Evolutionary conservation across 1,284 basidiomycete genomes (phyloP).

Genomic region (Ganoderma sinense): DNA sequence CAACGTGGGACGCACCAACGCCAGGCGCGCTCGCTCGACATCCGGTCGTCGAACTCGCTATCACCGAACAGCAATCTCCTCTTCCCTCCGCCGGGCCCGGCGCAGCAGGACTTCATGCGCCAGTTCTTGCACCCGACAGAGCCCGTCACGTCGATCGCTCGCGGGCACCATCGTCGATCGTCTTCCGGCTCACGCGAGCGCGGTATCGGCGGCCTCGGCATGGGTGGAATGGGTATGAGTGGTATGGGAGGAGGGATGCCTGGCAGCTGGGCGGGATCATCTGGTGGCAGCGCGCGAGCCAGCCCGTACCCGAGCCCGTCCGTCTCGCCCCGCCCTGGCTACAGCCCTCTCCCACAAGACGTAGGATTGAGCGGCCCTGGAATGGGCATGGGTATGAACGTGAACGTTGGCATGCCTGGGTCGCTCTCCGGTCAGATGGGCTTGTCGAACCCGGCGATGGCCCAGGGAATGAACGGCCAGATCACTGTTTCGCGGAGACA

Average conservation of each 20-base stretch:
- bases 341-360: conserved; percentile 41
- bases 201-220: conserved; percentile 25
- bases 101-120: conserved; percentile 52
- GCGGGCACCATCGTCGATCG: conserved; percentile 60
- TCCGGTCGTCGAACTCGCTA: conserved; percentile 34
- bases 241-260: conserved; percentile 26
- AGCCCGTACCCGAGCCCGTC: conserved; percentile 67
- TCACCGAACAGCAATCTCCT: conserved; percentile 29
- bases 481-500: conserved; percentile 15
- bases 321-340: conserved; percentile 49
- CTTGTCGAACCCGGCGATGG: conserved; percentile 23
- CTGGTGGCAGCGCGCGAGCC: conserved; percentile 42
- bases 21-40: conserved; percentile 33
- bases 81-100: conserved; percentile 47
- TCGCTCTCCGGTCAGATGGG: conserved; percentile 30
- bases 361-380: conserved; percentile 29
- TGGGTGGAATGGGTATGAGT: conserved; percentile 23
- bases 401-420: conserved; percentile 25
- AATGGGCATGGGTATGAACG: conserved; percentile 20
- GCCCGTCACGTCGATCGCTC: conserved; percentile 47
- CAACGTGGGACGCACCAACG: conserved; percentile 37
- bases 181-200: conserved; percentile 63
- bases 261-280: conserved; percentile 40
- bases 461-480: conserved; percentile 16
- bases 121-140: conserved; percentile 55